A percentile compares a stretch with the other conserved stretches of the same genome.
phyloP scores from a whole-genome alignment of 257 asterid species.

The Hygrophila difformis region DNA sequence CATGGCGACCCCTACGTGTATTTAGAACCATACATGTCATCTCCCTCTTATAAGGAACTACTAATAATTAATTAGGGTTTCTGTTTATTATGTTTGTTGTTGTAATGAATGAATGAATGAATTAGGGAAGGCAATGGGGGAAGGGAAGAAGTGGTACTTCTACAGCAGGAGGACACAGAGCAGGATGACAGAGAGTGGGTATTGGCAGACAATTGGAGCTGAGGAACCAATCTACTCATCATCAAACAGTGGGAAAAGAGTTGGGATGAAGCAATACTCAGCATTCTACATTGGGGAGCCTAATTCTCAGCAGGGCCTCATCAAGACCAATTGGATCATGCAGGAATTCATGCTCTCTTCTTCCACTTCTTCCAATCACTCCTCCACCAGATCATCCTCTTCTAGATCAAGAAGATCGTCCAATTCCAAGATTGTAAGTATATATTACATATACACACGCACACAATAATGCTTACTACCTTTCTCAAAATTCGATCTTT shows the following conservation, averaged over 20 bases:
- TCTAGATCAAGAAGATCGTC: constrained; percentile 33
- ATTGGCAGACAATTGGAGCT: constrained; percentile 42
- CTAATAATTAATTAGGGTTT: not conserved
- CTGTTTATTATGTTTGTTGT: not conserved
- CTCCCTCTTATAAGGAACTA: no score
- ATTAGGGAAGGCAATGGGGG: constrained; percentile 85
- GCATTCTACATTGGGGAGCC: constrained; percentile 60
- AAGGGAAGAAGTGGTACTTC: constrained; percentile 85
- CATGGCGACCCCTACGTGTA: no score
- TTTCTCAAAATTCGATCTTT: not conserved
- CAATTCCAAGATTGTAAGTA: constrained; percentile 26
- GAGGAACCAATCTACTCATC: constrained; percentile 60
- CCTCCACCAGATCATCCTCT: constrained; percentile 19
- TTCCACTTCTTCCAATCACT: constrained; percentile 31
- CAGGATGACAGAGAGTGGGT: constrained; percentile 61
- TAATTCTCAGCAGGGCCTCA: constrained; percentile 46
- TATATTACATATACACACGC: not conserved
- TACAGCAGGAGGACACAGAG: constrained; percentile 75
- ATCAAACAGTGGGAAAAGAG: constrained; percentile 21
- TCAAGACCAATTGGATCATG: constrained; percentile 77
- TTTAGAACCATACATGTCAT: not conserved
- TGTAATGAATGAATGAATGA: not conserved
- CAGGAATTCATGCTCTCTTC: constrained; percentile 62
- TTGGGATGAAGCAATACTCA: constrained; percentile 51
- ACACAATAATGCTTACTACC: not conserved